Conservation (phyloP, 495 filamentous ascomycete species). For the Aeminium ludgeri region DNA sequence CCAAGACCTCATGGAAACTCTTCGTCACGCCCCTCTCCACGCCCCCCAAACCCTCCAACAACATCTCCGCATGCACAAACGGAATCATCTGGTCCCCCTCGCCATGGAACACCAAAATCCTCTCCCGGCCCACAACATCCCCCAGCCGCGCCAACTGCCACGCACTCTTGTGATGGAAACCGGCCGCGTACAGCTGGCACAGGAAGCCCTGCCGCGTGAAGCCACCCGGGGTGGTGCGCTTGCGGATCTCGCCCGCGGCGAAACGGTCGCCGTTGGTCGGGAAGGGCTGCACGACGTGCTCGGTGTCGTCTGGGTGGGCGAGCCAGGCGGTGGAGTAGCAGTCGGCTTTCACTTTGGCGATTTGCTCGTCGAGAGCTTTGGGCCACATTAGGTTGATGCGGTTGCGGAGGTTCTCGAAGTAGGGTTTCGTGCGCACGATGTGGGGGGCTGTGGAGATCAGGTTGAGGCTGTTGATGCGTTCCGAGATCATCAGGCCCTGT, state of each 20-base stretch:
- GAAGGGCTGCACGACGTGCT: slow-evolving; percentile 33
- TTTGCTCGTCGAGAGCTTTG: slow-evolving; percentile 41
- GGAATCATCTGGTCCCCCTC: slow-evolving; percentile 59
- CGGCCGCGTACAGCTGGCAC: slow-evolving; percentile 59
- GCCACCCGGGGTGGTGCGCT: slow-evolving; percentile 35
- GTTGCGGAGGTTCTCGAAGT: slow-evolving; percentile 47
- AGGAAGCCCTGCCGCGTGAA: slow-evolving; percentile 54
- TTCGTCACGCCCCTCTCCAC: slow-evolving; percentile 31
- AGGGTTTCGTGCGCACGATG: slow-evolving; percentile 45
- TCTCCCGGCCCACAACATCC: slow-evolving; percentile 47
- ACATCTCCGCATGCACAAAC: slow-evolving; percentile 33
- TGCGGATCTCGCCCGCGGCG: slow-evolving; percentile 55
- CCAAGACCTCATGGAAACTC: slow-evolving; percentile 44
- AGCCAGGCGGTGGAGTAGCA: slow-evolving; percentile 50
- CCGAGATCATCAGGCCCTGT: slow-evolving; percentile 41
- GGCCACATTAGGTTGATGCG: slow-evolving; percentile 51
- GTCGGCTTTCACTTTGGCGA: slow-evolving; percentile 36
- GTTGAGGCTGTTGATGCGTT: slow-evolving; percentile 44
- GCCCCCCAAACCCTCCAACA: slow-evolving; percentile 27
- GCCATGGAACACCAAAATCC: slow-evolving; percentile 62
- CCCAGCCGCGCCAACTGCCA: slow-evolving; percentile 46
- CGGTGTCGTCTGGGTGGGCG: slow-evolving; percentile 39
- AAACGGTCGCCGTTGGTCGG: slow-evolving; percentile 63
- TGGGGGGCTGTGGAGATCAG: slow-evolving; percentile 57
- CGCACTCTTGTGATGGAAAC: slow-evolving; percentile 57